phyloP scores from a whole-genome alignment of 2,329 filamentous ascomycete species.

The Ceratocystiopsis sp. region DNA sequence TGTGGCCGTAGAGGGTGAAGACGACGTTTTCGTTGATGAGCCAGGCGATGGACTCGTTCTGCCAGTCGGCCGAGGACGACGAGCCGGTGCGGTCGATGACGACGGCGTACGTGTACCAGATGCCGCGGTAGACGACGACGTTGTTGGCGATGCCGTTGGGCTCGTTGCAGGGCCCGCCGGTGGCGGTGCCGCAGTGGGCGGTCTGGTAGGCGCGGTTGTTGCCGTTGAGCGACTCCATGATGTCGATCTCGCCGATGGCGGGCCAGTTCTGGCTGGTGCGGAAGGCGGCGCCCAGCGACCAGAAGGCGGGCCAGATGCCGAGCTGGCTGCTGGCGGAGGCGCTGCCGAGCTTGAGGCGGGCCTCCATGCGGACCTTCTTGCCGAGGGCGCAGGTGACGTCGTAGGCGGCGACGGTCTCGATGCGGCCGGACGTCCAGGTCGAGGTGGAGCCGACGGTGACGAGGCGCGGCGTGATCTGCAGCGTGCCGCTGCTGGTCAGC shows the following conservation, averaged over 20 bases:
- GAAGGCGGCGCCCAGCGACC: conserved; percentile 23
- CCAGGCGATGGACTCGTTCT: conserved; percentile 33
- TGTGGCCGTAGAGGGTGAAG: conserved; percentile 24
- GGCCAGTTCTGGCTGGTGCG: conserved; percentile 25
- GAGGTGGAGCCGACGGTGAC: conserved; percentile 9
- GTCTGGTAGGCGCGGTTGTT: conserved; percentile 18
- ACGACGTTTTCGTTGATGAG: conserved; percentile 27
- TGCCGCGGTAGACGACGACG: conserved; percentile 12
- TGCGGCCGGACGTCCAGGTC: conserved; percentile 26
- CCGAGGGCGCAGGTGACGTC: conserved; percentile 19
- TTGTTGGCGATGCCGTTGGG: conserved; percentile 17
- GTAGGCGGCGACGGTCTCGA: conserved; percentile 20
- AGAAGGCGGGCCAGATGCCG: conserved; percentile 31
- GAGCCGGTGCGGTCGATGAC: conserved; percentile 28
- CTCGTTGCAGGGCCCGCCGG: conserved; percentile 25
- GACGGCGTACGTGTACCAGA: conserved; percentile 31
- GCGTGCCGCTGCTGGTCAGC: conserved; percentile 19
- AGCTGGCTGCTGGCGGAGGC: conserved; percentile 13
- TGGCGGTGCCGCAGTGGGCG: conserved; percentile 23
- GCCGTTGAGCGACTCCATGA: conserved; percentile 27
- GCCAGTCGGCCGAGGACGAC: conserved; percentile 21
- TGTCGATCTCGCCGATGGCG: conserved; percentile 25
- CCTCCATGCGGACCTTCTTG: conserved; percentile 21
- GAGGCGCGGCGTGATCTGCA: conserved; percentile 17
- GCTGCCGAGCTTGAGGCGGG: conserved; percentile 20